Base-by-base conservation (phyloP, 306 rosid genomes). In the Citrullus amarus region DNA sequence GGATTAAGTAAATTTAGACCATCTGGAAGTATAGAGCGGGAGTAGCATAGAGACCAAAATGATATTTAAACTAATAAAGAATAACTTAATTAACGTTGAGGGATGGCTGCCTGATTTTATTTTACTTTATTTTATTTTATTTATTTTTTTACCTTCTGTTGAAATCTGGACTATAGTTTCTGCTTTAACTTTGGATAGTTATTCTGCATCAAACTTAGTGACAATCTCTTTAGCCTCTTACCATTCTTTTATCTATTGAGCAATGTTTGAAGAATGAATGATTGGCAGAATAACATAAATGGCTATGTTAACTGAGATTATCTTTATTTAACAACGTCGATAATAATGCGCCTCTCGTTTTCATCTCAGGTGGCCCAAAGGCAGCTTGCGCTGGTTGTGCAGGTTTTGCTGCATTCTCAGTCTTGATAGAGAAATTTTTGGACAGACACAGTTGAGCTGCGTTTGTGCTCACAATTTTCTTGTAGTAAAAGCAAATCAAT, bases 321-420 rank as follows among this genome's bases (percentile, higher is more conserved):
- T 20, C 25, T 3, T 70, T 39, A 12, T 44, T 70, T 39, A 12
- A 41, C 0, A 1, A 5, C 13, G 76, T 30, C 3, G 10, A 70
- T 70, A 12, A 25, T 68, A 41, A 67, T 17, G 6, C 32, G 2
- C 39, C 13, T 69, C 17, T 12, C 20, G 1, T 12, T 39, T 39
- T 67, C 32, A n/a, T 41, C 28, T 18, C 81, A 95, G 99, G 91
- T 80, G 99, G 99, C 82, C 97, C 97, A 55, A 90, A 88, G 84
- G 97, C 97, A 51, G 96, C 97, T 50, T 95, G 99, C 55, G 86
- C 46, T 8, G 98, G 98, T 53, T 94, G 98, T 79, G 98, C 95
- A 34, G 96, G 97, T 39, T 94, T 94, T 83, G 96, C 98, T 2
- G 92, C 99, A 69, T 95, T 95, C 85, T 91, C 97, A 20, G 96